Evolutionary conservation across 768 basidiomycete species (phyloP).

Genomic region (Multifurca ochricompacta): DNA sequence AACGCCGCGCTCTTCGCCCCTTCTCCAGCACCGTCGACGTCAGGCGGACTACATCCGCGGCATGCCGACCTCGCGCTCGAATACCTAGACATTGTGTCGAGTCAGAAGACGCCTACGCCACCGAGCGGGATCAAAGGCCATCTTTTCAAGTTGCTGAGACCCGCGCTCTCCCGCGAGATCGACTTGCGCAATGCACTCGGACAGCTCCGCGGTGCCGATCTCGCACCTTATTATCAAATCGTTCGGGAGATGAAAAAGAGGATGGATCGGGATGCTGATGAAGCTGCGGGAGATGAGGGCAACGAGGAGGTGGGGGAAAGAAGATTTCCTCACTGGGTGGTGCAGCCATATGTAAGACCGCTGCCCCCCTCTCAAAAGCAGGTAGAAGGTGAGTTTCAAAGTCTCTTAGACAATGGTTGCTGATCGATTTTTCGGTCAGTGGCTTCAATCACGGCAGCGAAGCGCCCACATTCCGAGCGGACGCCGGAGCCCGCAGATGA

Average conservation of each 20-base stretch:
- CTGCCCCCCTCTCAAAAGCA: background rate
- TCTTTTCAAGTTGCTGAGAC: constrained; percentile 85
- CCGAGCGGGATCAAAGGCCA: constrained; percentile 83
- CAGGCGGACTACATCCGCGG: constrained; percentile 39
- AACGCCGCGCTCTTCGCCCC: constrained; percentile 76
- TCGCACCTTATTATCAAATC: constrained; percentile 39
- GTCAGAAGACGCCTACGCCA: constrained; percentile 61
- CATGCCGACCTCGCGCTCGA: constrained; percentile 69
- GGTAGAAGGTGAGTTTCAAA: background rate
- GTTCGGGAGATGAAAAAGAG: constrained; percentile 51
- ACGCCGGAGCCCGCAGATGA: background rate
- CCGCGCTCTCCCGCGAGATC: constrained; percentile 53
- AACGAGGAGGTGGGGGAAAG: constrained; percentile 33
- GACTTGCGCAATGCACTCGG: constrained; percentile 74
- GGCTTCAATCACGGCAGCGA: background rate
- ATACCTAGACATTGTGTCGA: constrained; percentile 74
- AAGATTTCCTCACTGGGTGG: constrained; percentile 58
- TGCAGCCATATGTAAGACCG: constrained; percentile 63
- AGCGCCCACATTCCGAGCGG: background rate
- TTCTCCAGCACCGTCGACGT: constrained; percentile 5
- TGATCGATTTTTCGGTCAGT: background rate
- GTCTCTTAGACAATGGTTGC: background rate
- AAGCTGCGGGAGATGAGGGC: constrained; percentile 27
- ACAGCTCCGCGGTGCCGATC: constrained; percentile 27
- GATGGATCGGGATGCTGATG: constrained; percentile 47